Evolutionary conservation across 2,329 filamentous ascomycete species (phyloP).

Genomic region (Tolypocladium nubicola): DNA sequence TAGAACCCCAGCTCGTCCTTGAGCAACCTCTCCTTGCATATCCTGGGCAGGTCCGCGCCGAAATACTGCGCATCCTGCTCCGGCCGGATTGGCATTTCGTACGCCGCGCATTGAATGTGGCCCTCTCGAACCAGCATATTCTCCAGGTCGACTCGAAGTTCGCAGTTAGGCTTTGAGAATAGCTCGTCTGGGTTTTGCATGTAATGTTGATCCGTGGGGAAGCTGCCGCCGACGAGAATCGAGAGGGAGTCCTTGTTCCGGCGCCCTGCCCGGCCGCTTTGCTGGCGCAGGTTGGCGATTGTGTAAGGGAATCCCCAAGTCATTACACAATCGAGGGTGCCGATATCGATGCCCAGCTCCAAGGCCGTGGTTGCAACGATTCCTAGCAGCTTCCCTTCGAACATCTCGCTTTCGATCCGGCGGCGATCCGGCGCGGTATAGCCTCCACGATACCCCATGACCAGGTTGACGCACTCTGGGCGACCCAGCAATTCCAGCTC

Average conservation of each 20-base stretch:
- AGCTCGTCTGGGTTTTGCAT: conserved; percentile 95
- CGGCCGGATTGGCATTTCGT: conserved; percentile 85
- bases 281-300: conserved; percentile 87
- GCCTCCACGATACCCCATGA: conserved; percentile 93
- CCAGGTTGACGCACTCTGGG: conserved; percentile 62
- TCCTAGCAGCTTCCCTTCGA: conserved; percentile 83
- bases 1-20: conserved; percentile 73
- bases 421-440: conserved; percentile 88
- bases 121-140: conserved; percentile 89
- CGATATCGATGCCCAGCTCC: conserved; percentile 92
- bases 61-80: conserved; percentile 71
- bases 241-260: conserved; percentile 90
- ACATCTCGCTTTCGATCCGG: conserved; percentile 90
- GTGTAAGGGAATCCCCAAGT: conserved; percentile 94
- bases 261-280: conserved; percentile 84
- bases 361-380: conserved; percentile 91
- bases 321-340: conserved; percentile 83
- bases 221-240: conserved; percentile 79
- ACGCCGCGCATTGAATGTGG: conserved; percentile 89
- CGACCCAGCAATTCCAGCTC: conserved; percentile 67
- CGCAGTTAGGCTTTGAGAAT: conserved; percentile 81
- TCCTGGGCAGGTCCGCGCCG: conserved; percentile 56
- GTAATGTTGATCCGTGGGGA: conserved; percentile 87
- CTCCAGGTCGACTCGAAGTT: conserved; percentile 81
- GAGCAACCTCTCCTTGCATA: conserved; percentile 64